Conservation (phyloP, 768 basidiomycete species). For the Austroboletus eburneus region DNA sequence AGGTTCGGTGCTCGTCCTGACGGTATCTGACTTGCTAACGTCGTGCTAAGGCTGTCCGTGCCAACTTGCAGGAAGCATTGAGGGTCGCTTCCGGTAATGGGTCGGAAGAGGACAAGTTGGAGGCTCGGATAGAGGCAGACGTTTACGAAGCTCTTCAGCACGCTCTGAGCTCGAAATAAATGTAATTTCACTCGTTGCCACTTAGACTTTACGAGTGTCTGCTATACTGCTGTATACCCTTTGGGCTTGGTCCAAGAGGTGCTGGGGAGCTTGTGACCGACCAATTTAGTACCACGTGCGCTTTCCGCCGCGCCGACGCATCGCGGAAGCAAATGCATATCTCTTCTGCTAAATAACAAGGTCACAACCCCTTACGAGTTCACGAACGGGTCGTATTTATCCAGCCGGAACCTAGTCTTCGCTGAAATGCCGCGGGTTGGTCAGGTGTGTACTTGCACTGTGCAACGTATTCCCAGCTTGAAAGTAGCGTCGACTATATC, state of each 20-base stretch:
- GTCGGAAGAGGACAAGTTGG: conserved; percentile 88
- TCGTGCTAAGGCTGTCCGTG: conserved; percentile 70
- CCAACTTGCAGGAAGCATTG: conserved; percentile 85
- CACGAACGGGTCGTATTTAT: not conserved
- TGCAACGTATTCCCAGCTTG: not conserved
- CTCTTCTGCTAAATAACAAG: too few relatives aligned
- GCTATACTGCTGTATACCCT: too few relatives aligned
- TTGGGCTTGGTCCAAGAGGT: too few relatives aligned
- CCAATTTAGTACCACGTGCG: too few relatives aligned
- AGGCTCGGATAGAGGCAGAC: conserved; percentile 91
- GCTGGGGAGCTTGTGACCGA: too few relatives aligned
- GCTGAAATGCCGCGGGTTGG: conserved; percentile 5
- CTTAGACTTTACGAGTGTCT: conserved; percentile 15
- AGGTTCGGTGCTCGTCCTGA: conserved; percentile 50
- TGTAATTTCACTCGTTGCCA: conserved; percentile 5
- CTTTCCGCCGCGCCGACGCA: too few relatives aligned
- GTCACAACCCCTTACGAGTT: not conserved
- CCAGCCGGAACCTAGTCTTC: not conserved
- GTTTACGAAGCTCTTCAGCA: conserved; percentile 95
- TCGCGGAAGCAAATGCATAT: not conserved
- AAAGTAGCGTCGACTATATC: conserved; percentile 14
- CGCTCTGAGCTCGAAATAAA: conserved; percentile 57
- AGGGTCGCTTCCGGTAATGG: conserved; percentile 78
- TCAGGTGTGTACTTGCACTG: conserved; percentile 11
- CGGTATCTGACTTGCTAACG: conserved; percentile 4